Base-by-base conservation (phyloP, 2,329 filamentous ascomycete species). In the Aspergillus tubingensis region DNA sequence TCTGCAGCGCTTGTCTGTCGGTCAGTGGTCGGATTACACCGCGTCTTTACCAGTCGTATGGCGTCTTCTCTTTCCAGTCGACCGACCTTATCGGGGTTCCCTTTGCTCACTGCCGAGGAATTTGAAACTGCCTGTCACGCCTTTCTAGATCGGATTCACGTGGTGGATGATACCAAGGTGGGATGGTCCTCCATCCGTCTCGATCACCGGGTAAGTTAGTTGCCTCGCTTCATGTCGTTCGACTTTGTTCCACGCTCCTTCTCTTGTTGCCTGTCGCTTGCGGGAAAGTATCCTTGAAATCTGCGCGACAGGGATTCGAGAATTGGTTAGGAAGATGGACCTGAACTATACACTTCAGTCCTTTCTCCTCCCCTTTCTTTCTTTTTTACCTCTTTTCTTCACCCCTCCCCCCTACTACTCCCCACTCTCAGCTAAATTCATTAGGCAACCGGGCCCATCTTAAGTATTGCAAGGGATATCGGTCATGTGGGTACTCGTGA, bases 41-140 rank as follows among this genome's bases (percentile, higher is more conserved):
- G 64, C 60, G 59, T 58, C 60, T 62, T 63, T 61, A 56, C 61
- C 54, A 48, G 60, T 60, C 56, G 50, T 50, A 67, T 67, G 62
- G 62, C 59, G 47, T 53, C 39, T 39, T 30, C 47, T n/a, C 49
- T 58, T 30, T 52, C 57, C 3, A 53, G 8, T 21, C 51, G 54
- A 50, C 38, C 21, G 38, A 56, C 64, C 47, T 55, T 76, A 44
- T 70, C 69, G 52, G 60, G 59, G 54, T 91, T 88, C 70, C 89
- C 89, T 6, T 85, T 83, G 60, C 81, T 91, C 27, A 83, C 77
- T 10, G 69, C 76, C 10, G 81, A 85, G 43, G 88, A 91, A 70
- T 91, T 91, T 65, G 76, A 84, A 56, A 82, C 86, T 69, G 85
- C 82, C 57, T 91, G 89, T 73, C 84, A 88, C 80, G 70, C 86